phyloP scores from a whole-genome alignment of 352 stramenopile genomes.

The Pythium utonaiense region DNA sequence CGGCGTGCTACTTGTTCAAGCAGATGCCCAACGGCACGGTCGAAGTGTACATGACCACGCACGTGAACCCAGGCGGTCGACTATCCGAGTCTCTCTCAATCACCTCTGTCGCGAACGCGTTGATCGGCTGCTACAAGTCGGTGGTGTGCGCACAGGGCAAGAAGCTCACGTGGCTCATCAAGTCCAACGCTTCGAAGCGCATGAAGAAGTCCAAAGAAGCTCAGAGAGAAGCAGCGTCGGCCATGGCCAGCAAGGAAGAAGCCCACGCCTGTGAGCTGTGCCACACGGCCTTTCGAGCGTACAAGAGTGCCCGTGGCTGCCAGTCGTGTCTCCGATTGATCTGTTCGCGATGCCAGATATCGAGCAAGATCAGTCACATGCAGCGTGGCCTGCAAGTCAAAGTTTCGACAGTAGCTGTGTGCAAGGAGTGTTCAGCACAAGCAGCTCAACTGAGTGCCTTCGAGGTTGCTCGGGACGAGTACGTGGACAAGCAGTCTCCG shows the following conservation, averaged over 20 bases:
- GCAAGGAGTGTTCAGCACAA: slow-evolving; percentile 12
- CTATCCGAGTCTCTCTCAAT: slow-evolving; percentile 22
- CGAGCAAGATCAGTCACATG: slow-evolving; percentile 24
- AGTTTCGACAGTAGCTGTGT: slow-evolving; percentile 14
- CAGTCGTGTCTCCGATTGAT: slow-evolving; percentile 14
- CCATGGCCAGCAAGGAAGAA: background rate
- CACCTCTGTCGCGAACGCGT: slow-evolving; percentile 17
- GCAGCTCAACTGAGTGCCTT: slow-evolving; percentile 9
- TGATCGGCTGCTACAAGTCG: slow-evolving; percentile 33
- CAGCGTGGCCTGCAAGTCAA: slow-evolving; percentile 22
- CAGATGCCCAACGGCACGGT: slow-evolving; percentile 27
- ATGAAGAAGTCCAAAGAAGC: background rate
- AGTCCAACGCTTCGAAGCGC: slow-evolving; percentile 12
- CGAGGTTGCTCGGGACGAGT: slow-evolving; percentile 17
- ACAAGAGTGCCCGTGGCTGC: slow-evolving; percentile 18
- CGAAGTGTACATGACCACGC: slow-evolving; percentile 38
- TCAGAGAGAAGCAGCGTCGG: background rate
- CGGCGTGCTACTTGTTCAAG: slow-evolving; percentile 35
- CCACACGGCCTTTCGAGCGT: slow-evolving; percentile 15
- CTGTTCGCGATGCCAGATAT: slow-evolving; percentile 19
- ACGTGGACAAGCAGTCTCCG: slow-evolving; percentile 4
- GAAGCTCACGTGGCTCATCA: slow-evolving; percentile 32
- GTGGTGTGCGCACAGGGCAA: slow-evolving; percentile 30
- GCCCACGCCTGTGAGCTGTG: slow-evolving; percentile 20
- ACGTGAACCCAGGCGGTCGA: slow-evolving; percentile 23